These are phyloP conservation scores for Candida caryicola DNA, from an alignment of 805 yeast genomes.

Conservation along the genomic window DNA sequence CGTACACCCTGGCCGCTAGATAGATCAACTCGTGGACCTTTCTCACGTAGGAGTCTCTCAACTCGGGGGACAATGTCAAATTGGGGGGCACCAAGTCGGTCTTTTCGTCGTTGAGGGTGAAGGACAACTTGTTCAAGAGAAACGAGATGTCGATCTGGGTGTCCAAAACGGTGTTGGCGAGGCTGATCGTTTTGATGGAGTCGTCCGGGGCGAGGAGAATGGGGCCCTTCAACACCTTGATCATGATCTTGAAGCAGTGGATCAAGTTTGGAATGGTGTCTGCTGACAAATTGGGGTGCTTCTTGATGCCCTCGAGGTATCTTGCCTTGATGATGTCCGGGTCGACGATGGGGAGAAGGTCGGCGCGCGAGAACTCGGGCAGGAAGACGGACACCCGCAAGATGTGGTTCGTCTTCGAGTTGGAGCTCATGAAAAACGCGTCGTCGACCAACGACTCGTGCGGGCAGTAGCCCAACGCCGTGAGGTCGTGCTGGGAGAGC, in stretches of 20 bases:
- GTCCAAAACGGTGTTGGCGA: slow-evolving; percentile 50
- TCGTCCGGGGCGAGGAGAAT: slow-evolving; percentile 42
- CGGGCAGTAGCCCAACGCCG: slow-evolving; percentile 12
- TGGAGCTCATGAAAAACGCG: slow-evolving; percentile 29
- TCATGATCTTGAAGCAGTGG: slow-evolving; percentile 58
- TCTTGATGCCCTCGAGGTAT: slow-evolving; percentile 33
- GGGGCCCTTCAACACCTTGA: slow-evolving; percentile 68
- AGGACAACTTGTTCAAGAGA: slow-evolving; percentile 47
- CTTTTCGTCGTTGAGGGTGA: slow-evolving; percentile 27
- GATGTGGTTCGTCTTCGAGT: slow-evolving; percentile 24
- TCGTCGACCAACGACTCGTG: slow-evolving; percentile 26
- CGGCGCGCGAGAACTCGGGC: slow-evolving; percentile 49
- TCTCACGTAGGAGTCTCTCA: slow-evolving; percentile 52
- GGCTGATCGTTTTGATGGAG: slow-evolving; percentile 53
- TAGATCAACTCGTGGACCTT: slow-evolving; percentile 54
- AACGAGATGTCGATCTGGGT: slow-evolving; percentile 56
- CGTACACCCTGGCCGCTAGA: slow-evolving; percentile 18
- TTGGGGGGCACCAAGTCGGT: slow-evolving; percentile 51
- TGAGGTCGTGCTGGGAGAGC: slow-evolving; percentile 30
- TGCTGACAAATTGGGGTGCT: slow-evolving; percentile 25
- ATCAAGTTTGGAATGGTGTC: slow-evolving; percentile 49
- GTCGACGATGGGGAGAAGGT: slow-evolving; percentile 45
- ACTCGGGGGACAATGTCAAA: slow-evolving; percentile 20
- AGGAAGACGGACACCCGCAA: slow-evolving; percentile 52
- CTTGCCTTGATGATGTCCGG: slow-evolving; percentile 51